Conservation (phyloP, 2,329 filamentous ascomycete genomes). For the Atkinsonella hypoxylon region DNA sequence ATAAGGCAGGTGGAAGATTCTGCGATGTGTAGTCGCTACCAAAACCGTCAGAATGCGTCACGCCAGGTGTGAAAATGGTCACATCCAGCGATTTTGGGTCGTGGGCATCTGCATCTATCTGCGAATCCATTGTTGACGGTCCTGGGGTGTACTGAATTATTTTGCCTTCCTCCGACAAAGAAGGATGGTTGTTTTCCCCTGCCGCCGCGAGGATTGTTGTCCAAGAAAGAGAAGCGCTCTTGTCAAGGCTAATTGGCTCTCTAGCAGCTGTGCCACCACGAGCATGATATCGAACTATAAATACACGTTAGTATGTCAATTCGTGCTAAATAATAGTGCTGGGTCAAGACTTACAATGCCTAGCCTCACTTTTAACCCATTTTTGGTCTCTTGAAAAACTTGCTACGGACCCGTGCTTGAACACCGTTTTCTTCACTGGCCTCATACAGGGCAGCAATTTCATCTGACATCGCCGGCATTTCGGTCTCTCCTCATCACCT, state of each 20-base stretch:
- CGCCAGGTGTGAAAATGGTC: not conserved
- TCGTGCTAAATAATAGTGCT: not conserved
- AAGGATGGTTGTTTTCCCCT: not conserved
- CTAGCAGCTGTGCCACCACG: conserved; percentile 7
- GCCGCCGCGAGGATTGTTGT: not conserved
- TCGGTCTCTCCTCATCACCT: conserved; percentile 28
- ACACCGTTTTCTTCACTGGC: conserved; percentile 23
- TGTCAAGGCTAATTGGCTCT: not conserved
- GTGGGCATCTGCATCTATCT: not conserved
- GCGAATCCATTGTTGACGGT: not conserved
- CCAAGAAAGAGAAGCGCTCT: not conserved
- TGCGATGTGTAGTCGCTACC: not conserved
- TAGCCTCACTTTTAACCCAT: conserved; percentile 24
- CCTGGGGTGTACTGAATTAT: not conserved
- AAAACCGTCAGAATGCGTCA: conserved; percentile 2
- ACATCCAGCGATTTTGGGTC: not conserved
- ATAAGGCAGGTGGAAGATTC: not conserved
- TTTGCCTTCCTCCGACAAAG: not conserved
- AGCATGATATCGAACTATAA: conserved; percentile 11
- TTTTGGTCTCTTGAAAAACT: conserved; percentile 23
- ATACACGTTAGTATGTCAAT: not conserved
- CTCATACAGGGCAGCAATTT: conserved; percentile 23
- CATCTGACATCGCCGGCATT: conserved; percentile 21
- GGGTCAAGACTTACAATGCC: conserved; percentile 18
- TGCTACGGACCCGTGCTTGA: conserved; percentile 22